Conservation (phyloP, 1,284 basidiomycete species). For the Ganoderma lucidum region DNA sequence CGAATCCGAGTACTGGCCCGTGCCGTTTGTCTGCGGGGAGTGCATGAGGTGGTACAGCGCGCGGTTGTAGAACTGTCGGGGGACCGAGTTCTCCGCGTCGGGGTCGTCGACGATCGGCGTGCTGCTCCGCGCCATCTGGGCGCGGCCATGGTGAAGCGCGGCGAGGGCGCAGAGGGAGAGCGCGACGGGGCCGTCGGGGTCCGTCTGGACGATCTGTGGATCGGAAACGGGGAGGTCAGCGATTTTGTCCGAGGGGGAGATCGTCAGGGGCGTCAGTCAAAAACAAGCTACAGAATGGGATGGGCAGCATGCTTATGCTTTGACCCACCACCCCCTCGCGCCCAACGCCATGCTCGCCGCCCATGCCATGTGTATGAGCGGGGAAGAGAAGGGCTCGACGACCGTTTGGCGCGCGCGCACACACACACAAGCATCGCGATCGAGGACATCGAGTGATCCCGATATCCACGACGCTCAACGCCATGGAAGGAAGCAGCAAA, state of each 20-base stretch:
- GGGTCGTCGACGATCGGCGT: constrained; percentile 52
- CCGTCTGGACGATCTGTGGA: constrained; percentile 64
- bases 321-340: background rate
- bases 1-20: constrained; percentile 62
- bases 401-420: background rate
- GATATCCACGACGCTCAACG: constrained; percentile 7
- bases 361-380: background rate
- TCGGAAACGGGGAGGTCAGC: constrained; percentile 17
- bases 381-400: background rate
- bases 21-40: constrained; percentile 50
- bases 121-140: constrained; percentile 62
- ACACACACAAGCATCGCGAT: constrained; percentile 7
- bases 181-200: constrained; percentile 73
- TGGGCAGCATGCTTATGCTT: background rate
- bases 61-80: constrained; percentile 73
- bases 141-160: constrained; percentile 69
- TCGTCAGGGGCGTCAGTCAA: constrained; percentile 11
- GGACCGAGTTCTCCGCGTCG: constrained; percentile 62
- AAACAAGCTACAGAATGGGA: background rate
- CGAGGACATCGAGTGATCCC: constrained; percentile 15
- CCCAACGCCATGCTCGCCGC: constrained; percentile 5
- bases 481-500: background rate
- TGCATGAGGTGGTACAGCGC: constrained; percentile 62
- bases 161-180: constrained; percentile 80
- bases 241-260: background rate